Evolutionary conservation across 306 rosid species (phyloP), one percentile per base, ranked within the genome.

Genomic region (Trifolium subterraneum): DNA sequence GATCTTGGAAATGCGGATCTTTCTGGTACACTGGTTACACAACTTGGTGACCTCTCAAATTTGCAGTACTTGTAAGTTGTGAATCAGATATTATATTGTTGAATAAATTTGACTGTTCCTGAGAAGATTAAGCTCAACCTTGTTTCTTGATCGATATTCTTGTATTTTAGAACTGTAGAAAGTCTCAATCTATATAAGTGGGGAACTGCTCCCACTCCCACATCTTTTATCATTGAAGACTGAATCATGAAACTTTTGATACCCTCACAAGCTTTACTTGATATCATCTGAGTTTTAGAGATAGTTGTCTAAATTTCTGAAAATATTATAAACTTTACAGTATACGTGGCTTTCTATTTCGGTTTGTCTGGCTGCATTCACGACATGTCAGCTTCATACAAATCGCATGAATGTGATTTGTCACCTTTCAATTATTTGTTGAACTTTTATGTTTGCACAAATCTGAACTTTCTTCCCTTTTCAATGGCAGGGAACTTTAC

Each of bases 1-100:
- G 96, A 90, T 86, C 98, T 94, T 71, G 98, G 97, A 75, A 94
- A 90, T 85, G 99, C 99, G 58, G 90, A 90, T 50, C 93, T 94
- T 73, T 79, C 95, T 19, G 98, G 99, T 78, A 56, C 15, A 70
- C 80, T 94, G 81, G 99, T 88, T 76, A 22, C 89, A 25, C 84
- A 87, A 52, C 99, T 94, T 67, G 98, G 99, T 6, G 81, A 78
- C 76, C 96, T 94, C 54, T 0, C 55, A 50, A 88, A 84, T 76
- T 87, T 94, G 71, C 98, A 94, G 83, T 94, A 94, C 90, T 85
- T 94, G 99, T 94, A 85, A 90, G 98, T 78, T 36, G 18, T 72
- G 68, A 78, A 39, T 71, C 47, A 8, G 11, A 22, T 56, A 67
- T 74, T 35, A 44, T 66, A 59, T 33, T 58, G 66, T 62, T 27